Percentiles rank a stretch among this genome's conserved stretches.
phyloP scores from a whole-genome alignment of 164 flowering plant species.

The Chimonanthus salicifolius region DNA sequence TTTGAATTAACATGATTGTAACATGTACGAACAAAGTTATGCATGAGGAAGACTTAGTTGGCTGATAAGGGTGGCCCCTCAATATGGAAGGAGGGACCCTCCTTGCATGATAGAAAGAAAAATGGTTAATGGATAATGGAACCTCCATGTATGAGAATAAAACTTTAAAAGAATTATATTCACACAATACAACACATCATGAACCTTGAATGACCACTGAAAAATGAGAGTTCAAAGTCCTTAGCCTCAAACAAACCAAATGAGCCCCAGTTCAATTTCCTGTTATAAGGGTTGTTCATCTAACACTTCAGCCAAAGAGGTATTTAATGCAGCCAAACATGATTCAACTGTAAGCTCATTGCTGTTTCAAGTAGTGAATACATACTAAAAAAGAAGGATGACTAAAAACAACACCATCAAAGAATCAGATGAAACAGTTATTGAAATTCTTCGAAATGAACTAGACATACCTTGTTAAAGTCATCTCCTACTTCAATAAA shows the following conservation, averaged over 20 bases:
- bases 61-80: slow-evolving; percentile 96
- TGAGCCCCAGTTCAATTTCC: slow-evolving; percentile 89
- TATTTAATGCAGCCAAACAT: slow-evolving; percentile 83
- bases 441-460: slow-evolving; percentile 7
- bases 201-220: slow-evolving; percentile 85
- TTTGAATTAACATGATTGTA: slow-evolving; percentile 11
- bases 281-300: slow-evolving; percentile 80
- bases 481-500: slow-evolving; percentile 84
- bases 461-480: slow-evolving; percentile 70
- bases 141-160: slow-evolving; percentile 98
- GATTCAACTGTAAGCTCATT: slow-evolving; percentile 80
- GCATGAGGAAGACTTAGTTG: slow-evolving; percentile 80
- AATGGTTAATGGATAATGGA: slow-evolving; percentile 65
- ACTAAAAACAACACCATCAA: slow-evolving; percentile 30
- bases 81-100: slow-evolving; percentile 85
- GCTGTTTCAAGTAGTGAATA: slow-evolving; percentile 14
- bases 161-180: slow-evolving; percentile 54
- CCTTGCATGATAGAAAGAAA: slow-evolving; percentile 76
- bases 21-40: slow-evolving; percentile 39
- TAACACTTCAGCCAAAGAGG: slow-evolving; percentile 82
- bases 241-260: slow-evolving; percentile 91
- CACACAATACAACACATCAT: slow-evolving; percentile 37
- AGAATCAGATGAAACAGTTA: neutral
- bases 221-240: slow-evolving; percentile 94
- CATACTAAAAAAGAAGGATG: slow-evolving; percentile 34